Evolutionary conservation across 2,329 filamentous ascomycete species (phyloP).

Genomic region (Bertia moriformis): DNA sequence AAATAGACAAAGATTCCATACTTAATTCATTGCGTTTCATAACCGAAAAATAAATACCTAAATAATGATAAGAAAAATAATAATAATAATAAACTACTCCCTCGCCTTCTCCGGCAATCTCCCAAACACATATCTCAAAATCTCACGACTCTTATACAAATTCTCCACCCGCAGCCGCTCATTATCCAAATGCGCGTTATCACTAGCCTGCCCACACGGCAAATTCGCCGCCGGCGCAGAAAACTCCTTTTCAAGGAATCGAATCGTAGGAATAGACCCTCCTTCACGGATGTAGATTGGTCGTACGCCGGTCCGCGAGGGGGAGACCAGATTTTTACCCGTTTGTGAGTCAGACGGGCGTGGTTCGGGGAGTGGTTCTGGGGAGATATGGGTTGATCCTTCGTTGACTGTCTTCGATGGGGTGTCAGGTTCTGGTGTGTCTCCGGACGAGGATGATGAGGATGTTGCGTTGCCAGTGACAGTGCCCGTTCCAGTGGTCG

Average conservation of each 20-base stretch:
- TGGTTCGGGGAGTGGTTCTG: too few relatives aligned
- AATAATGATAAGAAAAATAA: too few relatives aligned
- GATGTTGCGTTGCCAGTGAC: not conserved
- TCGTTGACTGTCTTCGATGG: too few relatives aligned
- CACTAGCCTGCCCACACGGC: slow-evolving; percentile 87
- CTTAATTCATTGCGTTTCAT: too few relatives aligned
- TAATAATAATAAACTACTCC: too few relatives aligned
- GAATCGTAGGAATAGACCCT: slow-evolving; percentile 83
- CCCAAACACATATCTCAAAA: slow-evolving; percentile 74
- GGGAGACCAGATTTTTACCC: slow-evolving; percentile 9
- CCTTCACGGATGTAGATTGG: slow-evolving; percentile 92
- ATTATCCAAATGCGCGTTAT: slow-evolving; percentile 87
- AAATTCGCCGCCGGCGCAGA: slow-evolving; percentile 79
- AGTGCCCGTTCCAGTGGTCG: too few relatives aligned
- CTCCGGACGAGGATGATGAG: not conserved
- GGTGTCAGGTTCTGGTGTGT: not conserved
- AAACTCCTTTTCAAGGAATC: slow-evolving; percentile 91
- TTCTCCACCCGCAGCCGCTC: slow-evolving; percentile 82
- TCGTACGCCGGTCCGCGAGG: slow-evolving; percentile 33
- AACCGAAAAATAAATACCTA: too few relatives aligned
- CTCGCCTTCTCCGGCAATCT: too few relatives aligned
- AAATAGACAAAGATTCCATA: too few relatives aligned
- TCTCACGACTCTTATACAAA: slow-evolving; percentile 78
- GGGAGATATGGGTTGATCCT: too few relatives aligned
- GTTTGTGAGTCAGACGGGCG: slow-evolving; percentile 1